A percentile compares a stretch with the other conserved stretches of the same genome.
Evolutionary conservation across 306 rosid genomes (phyloP).

Genomic region (Mimosa bimucronata): DNA sequence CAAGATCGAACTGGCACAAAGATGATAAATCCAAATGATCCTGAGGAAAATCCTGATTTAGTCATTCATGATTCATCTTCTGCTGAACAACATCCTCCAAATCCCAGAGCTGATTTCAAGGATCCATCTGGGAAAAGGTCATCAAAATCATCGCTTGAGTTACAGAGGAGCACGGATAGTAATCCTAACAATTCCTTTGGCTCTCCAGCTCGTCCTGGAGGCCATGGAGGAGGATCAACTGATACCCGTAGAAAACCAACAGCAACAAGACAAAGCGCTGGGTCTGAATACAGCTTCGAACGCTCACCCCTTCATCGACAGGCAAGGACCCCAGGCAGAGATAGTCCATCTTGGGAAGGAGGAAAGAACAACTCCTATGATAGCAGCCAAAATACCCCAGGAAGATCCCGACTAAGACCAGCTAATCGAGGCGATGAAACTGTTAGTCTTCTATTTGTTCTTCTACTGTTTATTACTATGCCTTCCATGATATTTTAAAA

Average conservation of each 20-base stretch:
- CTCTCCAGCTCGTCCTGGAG: conserved; percentile 62
- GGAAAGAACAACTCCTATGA: conserved; percentile 72
- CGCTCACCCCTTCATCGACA: conserved; percentile 92
- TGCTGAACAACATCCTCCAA: conserved; percentile 51
- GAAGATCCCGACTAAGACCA: conserved; percentile 68
- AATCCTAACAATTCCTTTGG: conserved; percentile 57
- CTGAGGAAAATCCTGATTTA: conserved; percentile 68
- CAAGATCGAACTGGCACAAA: conserved; percentile 74
- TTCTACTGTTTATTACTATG: conserved; percentile 20
- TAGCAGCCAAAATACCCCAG: conserved; percentile 78
- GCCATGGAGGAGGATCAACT: conserved; percentile 56
- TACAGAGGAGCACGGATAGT: conserved; percentile 54
- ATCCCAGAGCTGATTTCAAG: conserved; percentile 43
- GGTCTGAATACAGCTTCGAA: conserved; percentile 62
- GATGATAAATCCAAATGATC: conserved; percentile 93
- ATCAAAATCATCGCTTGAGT: conserved; percentile 45
- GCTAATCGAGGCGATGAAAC: conserved; percentile 64
- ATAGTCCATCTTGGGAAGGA: conserved; percentile 70
- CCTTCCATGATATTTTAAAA: not conserved
- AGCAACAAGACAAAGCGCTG: conserved; percentile 46
- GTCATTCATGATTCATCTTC: conserved; percentile 47
- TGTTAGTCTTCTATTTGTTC: conserved; percentile 57
- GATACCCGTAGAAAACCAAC: conserved; percentile 56
- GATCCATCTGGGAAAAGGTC: conserved; percentile 45
- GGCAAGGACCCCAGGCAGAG: conserved; percentile 64